Base-by-base conservation (phyloP, 306 rosid species). In the Cercis canadensis region DNA sequence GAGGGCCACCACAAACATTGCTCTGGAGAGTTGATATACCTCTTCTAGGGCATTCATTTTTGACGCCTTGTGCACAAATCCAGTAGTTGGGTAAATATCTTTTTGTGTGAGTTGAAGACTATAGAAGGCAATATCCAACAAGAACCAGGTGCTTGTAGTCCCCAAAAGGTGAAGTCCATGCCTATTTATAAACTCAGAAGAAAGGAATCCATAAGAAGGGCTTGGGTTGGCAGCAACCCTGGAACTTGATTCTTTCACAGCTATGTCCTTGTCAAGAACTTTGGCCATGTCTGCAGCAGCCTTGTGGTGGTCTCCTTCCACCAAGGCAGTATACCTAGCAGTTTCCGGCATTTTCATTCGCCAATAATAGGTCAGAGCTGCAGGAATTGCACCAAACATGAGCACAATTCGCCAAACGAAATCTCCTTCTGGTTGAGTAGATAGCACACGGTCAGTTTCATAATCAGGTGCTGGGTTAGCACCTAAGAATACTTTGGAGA, bases 61-160 rank as follows among this genome's bases (percentile, higher is more conserved):
- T 18, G 64, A 70, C 5, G 81, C 69, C 1, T 56, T 2, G 0
- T 74, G 75, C 17, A 82, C 11, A 80, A 80, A 74, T 2, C 86
- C 86, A 13, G 73, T 74, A 8, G 81, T 72, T 6, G 80, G 74
- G 54, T 78, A 82, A 2, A 82, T 82, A 46, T 82, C 83, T 8
- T 82, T 82, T 24, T 82, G 80, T 67, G 75, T 62, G 2, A 80
- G 73, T 44, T 44, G 50, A 44, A 44, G 50, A 44, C 50, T 44
- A 21, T 82, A 82, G 43, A 74, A 82, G 19, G 86, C 81, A 11
- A 82, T 68, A 37, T 82, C 86, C 11, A 82, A 49, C 53, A 74
- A 46, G 67, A 82, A 82, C 86, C 86, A 82, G 15, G 75, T 62
- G 3, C 58, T n/a, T 3, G 83, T 46, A 8, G 83, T 82, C 0